A percentile compares a stretch with the other conserved stretches of the same genome.
phyloP scores from a whole-genome alignment of 2,329 filamentous ascomycete genomes.

The Beauveria medogensis region DNA sequence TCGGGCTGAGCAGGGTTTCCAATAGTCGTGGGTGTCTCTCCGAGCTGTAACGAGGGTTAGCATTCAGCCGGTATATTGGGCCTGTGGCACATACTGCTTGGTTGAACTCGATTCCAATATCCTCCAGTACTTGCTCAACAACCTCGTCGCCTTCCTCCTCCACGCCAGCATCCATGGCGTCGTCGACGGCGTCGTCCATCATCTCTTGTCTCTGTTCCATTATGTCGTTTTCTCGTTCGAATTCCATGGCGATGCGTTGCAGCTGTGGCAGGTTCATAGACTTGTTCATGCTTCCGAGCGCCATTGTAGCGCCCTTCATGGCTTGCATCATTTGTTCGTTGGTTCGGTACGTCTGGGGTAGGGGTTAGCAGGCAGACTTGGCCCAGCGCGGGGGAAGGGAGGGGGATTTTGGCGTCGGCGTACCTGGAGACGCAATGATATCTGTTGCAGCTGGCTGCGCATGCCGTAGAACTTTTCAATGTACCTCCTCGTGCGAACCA shows the following conservation, averaged over 20 bases:
- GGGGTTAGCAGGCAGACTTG: neutral
- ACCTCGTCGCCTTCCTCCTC: slow-evolving; percentile 97
- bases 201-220: slow-evolving; percentile 99
- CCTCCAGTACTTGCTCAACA: slow-evolving; percentile 91
- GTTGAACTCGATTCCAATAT: slow-evolving; percentile 90
- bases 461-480: slow-evolving; percentile 98
- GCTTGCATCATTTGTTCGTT: slow-evolving; percentile 99
- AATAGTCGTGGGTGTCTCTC: slow-evolving; percentile 80
- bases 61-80: neutral
- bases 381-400: neutral
- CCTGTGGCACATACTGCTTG: slow-evolving; percentile 60
- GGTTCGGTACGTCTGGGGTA: slow-evolving; percentile 75
- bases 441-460: slow-evolving; percentile 93
- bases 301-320: slow-evolving; percentile 94
- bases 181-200: slow-evolving; percentile 99
- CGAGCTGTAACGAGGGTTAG: slow-evolving; percentile 54
- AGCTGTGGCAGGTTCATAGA: slow-evolving; percentile 95
- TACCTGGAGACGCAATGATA: slow-evolving; percentile 90
- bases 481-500: slow-evolving; percentile 87
- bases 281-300: slow-evolving; percentile 93
- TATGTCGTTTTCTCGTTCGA: slow-evolving; percentile 96
- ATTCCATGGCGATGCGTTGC: slow-evolving; percentile 97
- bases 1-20: slow-evolving; percentile 67
- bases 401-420: neutral
- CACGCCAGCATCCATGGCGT: slow-evolving; percentile 81